Evolutionary conservation across 345 rosid genomes (phyloP), one percentile per base, ranked within the genome.

Genomic region (Eucalyptus rudis): DNA sequence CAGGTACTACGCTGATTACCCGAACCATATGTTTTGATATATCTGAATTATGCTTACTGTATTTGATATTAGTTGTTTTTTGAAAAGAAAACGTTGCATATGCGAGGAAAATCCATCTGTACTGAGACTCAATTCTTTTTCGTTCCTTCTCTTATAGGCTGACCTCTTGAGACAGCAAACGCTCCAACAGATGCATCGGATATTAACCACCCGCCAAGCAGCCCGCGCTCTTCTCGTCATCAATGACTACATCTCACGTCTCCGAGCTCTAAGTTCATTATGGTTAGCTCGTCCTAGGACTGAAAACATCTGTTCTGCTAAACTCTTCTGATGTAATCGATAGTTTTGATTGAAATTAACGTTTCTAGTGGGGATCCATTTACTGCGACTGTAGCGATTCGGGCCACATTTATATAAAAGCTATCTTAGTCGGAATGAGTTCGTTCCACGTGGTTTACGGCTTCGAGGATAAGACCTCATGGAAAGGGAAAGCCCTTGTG

Each of bases 111-210:
- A 71, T 71, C 45, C 17, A 8, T 66, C 40, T 15, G 79, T 31
- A 16, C 15, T 33, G 80, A 49, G 51, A 49, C 54, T 86, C 13
- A 1, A 13, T 54, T 22, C 31, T 49, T n/a, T 13, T 51, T 88
- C 6, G 58, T 56, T 68, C 27, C 83, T 64, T 44, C 24, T n/a
- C 51, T 3, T 29, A 3, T 88, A 97, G 99, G 99, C 98, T 66
- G 99, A 97, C 91, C 95, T 97, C 62, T 92, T 96, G 91, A 93
- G 99, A 94, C 98, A 95, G 91, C 98, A 97, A 89, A 96, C 98
- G 9, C 92, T 96, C 84, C 99, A 96, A 87, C 99, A 97, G 91
- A 90, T 97, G 94, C 95, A 96, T 88, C 91, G 98, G 33, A 96
- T 96, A 89, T 92, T 97, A 88, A 96, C 98, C 3, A 95, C 99